phyloP scores from a whole-genome alignment of 2,329 filamentous ascomycete species.

The Diplodia sapinea region DNA sequence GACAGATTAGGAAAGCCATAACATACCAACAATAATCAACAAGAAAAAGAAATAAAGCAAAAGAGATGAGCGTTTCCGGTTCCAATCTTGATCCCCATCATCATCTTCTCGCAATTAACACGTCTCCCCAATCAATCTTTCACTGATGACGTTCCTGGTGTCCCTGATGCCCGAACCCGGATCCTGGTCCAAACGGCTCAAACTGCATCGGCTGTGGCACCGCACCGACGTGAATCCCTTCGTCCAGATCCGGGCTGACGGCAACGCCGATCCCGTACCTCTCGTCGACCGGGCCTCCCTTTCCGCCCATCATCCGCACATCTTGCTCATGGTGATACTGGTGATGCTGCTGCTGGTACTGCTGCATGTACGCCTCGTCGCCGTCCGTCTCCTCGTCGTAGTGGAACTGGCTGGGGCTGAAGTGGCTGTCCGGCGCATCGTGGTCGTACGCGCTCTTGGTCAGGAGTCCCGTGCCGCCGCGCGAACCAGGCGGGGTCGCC shows the following conservation, averaged over 20 bases:
- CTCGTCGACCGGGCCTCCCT: background rate
- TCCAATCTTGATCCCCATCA: conserved; percentile 21
- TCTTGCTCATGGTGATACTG: background rate
- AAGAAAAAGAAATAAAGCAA: conserved; percentile 16
- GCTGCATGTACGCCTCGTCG: background rate
- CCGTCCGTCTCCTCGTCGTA: conserved; percentile 13
- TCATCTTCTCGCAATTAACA: background rate
- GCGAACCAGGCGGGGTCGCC: conserved; percentile 37
- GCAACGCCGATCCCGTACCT: conserved; percentile 25
- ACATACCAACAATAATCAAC: background rate
- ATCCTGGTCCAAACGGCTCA: conserved; percentile 23
- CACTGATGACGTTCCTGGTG: background rate
- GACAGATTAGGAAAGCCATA: background rate
- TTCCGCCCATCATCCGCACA: background rate
- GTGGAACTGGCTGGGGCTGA: conserved; percentile 37
- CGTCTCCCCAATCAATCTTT: background rate
- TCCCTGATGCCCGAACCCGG: background rate
- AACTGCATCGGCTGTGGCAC: conserved; percentile 13
- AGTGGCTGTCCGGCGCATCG: conserved; percentile 61
- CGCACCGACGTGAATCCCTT: conserved; percentile 11
- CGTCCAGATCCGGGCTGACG: conserved; percentile 14
- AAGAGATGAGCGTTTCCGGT: background rate
- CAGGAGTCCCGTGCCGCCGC: conserved; percentile 48
- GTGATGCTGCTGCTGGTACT: background rate
- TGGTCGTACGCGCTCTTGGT: conserved; percentile 63